Percentiles rank a stretch among this genome's conserved stretches.
These are phyloP conservation scores for Dysphania ambrosioides DNA, from an alignment of 148 eudicot species.

Conservation along the genomic window DNA sequence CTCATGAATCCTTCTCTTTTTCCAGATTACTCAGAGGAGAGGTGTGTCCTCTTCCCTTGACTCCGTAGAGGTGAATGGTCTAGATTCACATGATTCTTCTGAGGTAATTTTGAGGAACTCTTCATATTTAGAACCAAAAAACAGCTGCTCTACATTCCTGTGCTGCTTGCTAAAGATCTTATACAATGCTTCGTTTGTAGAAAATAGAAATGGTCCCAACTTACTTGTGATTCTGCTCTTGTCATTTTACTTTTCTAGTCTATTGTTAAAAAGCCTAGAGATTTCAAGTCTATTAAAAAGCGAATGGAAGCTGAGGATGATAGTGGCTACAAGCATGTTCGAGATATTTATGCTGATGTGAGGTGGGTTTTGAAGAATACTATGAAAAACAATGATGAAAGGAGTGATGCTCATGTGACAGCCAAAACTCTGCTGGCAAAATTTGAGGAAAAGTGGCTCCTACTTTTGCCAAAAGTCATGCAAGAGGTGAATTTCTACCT, in stretches of 20 bases:
- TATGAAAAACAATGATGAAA: constrained; percentile 80
- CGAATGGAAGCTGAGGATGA: constrained; percentile 81
- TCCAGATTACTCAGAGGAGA: constrained; percentile 64
- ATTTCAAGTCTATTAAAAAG: background rate
- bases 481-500: constrained; percentile 56
- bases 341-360: constrained; percentile 69
- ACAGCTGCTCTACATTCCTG: background rate
- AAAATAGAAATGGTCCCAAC: background rate
- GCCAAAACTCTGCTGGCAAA: constrained; percentile 60
- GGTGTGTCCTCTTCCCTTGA: constrained; percentile 54
- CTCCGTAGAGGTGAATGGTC: constrained; percentile 65
- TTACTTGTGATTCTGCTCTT: background rate
- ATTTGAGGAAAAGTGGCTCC: constrained; percentile 83
- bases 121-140: background rate
- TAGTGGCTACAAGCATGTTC: constrained; percentile 69
- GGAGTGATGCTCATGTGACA: constrained; percentile 53
- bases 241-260: constrained; percentile 30
- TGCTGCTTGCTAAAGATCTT: background rate
- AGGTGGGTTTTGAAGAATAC: constrained; percentile 61
- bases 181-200: background rate
- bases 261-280: constrained; percentile 58
- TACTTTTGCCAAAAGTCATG: constrained; percentile 61
- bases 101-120: constrained; percentile 45
- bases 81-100: constrained; percentile 60
- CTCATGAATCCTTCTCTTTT: constrained; percentile 17